Evolutionary conservation across 371 early-diverging fungal genomes (phyloP).

Genomic region (Mucor irregularis): DNA sequence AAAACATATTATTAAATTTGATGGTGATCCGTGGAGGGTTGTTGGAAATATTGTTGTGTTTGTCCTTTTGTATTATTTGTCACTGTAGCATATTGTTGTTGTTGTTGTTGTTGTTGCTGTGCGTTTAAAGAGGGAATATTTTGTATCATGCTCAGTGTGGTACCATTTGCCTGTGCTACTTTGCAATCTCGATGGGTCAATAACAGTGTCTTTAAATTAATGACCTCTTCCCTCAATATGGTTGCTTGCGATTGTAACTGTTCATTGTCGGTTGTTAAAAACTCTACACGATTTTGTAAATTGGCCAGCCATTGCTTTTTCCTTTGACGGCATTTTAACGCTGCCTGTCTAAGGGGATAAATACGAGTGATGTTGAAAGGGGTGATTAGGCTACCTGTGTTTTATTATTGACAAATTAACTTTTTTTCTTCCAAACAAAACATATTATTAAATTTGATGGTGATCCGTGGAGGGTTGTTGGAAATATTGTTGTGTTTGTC

Average conservation of each 20-base stretch:
- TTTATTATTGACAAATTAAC: no score
- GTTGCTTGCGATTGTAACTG: constrained; percentile 65
- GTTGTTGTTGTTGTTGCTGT: not conserved
- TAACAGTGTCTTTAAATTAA: constrained; percentile 73
- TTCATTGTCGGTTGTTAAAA: constrained; percentile 71
- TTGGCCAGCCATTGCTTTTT: constrained; percentile 84
- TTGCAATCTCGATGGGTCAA: constrained; percentile 79
- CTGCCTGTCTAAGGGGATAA: constrained; percentile 63
- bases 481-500: not conserved
- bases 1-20: no score
- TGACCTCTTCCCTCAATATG: constrained; percentile 70
- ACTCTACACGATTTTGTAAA: constrained; percentile 76
- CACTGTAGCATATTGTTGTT: not conserved
- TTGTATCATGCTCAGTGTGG: not conserved
- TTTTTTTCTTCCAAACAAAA: no score
- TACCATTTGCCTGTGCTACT: constrained; percentile 67
- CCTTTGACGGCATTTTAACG: constrained; percentile 86
- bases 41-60: not conserved
- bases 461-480: no score
- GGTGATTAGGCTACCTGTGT: no score
- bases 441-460: no score
- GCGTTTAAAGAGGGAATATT: no score
- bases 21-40: no score
- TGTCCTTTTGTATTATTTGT: no score
- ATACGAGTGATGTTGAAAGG: no score